Evolutionary conservation across 2,329 filamentous ascomycete genomes (phyloP), one percentile per base, ranked within the genome.

Genomic region (Colletotrichum tropicicola): DNA sequence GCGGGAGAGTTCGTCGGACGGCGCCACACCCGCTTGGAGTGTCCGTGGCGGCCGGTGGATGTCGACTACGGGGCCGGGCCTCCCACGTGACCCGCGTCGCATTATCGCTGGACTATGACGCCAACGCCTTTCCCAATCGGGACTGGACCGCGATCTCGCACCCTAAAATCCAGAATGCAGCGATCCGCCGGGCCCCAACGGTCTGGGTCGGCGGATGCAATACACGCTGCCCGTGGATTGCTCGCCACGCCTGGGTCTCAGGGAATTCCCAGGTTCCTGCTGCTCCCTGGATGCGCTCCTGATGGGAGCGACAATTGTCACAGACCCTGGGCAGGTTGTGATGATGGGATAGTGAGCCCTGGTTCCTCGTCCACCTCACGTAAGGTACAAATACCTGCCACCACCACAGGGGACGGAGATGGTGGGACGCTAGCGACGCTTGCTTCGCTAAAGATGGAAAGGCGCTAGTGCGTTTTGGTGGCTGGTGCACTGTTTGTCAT

Each of bases 401-500:
- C 27, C 21, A 35, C 39, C 27, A 21, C 28, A n/a, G 17, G 49
- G 30, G 28, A 35, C 25, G 45, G 52, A 45, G 53, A 44, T 32
- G 39, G 55, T 49, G 27, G 45, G 37, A 48, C 27, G 17, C 17
- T 10, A n/a, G 30, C 25, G 17, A 49, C 10, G n/a, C 54, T 48
- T 27, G 32, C 35, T 39, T 58, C 54, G 32, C 60, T 48, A 13
- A 54, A 59, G 32, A 43, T 41, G 55, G 48, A 64, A 54, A 13
- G 12, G 17, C 56, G 32, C 61, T 65, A 65, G 61, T 43, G 30
- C 32, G 17, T 4, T 28, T 54, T 30, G 12, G 61, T 49, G 43
- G 43, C 27, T 61, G 21, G 23, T 23, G 61, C 61, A 55, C 57
- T 61, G 56, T 65, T 65, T 65, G 61, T 65, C 61, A 65, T 65